A percentile compares a stretch with the other conserved stretches of the same genome.
These are phyloP conservation scores for Thuidium tamariscinum DNA, from an alignment of 225 moss, liverwort and hornwort genomes.

Conservation along the genomic window DNA sequence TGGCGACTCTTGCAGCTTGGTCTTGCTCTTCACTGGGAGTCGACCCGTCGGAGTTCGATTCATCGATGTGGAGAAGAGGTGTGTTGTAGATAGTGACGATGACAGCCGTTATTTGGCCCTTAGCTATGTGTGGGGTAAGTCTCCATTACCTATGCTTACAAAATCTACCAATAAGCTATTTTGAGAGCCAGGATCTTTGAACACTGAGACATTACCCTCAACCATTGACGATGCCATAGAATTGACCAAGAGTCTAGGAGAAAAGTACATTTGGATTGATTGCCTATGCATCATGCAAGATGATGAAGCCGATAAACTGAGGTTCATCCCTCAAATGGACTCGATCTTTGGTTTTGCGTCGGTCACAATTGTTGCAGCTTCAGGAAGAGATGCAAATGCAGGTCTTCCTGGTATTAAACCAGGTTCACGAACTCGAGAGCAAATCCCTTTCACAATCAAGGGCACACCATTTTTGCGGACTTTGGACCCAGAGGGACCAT, in stretches of 20 bases:
- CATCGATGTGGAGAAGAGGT: not conserved
- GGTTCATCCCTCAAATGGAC: not conserved
- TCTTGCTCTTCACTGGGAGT: not conserved
- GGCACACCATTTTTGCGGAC: not conserved
- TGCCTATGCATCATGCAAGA: slow-evolving; percentile 6
- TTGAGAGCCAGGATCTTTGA: not conserved
- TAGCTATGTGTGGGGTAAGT: not conserved
- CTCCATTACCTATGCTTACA: not conserved
- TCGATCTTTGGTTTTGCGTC: not conserved
- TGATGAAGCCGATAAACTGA: not conserved
- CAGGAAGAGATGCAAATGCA: not conserved
- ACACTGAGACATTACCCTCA: not conserved
- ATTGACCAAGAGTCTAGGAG: not conserved
- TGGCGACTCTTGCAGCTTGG: not conserved
- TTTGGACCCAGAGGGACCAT: not conserved
- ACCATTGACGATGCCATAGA: not conserved
- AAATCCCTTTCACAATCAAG: not conserved
- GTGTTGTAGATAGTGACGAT: not conserved
- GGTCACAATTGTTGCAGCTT: not conserved
- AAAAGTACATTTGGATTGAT: not conserved
- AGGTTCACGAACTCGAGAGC: not conserved
- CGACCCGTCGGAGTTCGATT: not conserved
- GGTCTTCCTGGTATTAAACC: not conserved
- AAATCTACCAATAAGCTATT: not conserved
- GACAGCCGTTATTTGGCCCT: not conserved